Evolutionary conservation across 495 filamentous ascomycete genomes (phyloP), one percentile per base, ranked within the genome.

Genomic region (Penicillium herquei): DNA sequence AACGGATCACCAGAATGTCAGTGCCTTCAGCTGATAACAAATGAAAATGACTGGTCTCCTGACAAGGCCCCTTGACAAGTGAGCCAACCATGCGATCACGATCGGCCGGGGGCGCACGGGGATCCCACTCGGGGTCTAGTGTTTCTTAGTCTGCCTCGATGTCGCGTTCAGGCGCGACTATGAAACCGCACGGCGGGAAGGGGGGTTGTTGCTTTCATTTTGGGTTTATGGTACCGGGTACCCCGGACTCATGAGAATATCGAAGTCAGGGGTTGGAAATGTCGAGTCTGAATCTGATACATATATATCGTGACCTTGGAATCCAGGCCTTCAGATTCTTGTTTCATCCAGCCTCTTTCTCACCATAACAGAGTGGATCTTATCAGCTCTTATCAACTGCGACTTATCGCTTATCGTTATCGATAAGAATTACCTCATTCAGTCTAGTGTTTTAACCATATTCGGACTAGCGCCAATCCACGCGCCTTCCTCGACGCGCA

Each of bases 21-120:
- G 43, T 46, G 39, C 21, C 39, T 44, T 54, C 54, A 61, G 60
- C 52, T 59, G 57, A 57, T 59, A 59, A 52, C 57, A 64, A 67
- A 64, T 64, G 53, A 64, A 52, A 56, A 52, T 13, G 54, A 44
- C 44, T 49, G 55, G 65, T 68, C 65, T 68, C 59, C 65, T 68
- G 63, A 66, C 61, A 56, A 43, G 44, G 33, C 51, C 52, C n/a
- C 54, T 52, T 50, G 54, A 16, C 43, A 47, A 49, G 30, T 51
- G 51, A 54, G 54, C 51, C 61, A 57, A 53, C 52, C 44, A 43
- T 8, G 39, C 35, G 42, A 56, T 48, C 52, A 41, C 55, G 59
- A 62, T 62, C 59, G 44, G 45, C 54, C 39, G 35, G 32, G 46
- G 40, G 39, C 4, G 21, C 49, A 56, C 47, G 41, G 57, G 52